These are phyloP conservation scores for Xylaria sp. DNA, from an alignment of 2,329 filamentous ascomycete species.

Conservation along the genomic window DNA sequence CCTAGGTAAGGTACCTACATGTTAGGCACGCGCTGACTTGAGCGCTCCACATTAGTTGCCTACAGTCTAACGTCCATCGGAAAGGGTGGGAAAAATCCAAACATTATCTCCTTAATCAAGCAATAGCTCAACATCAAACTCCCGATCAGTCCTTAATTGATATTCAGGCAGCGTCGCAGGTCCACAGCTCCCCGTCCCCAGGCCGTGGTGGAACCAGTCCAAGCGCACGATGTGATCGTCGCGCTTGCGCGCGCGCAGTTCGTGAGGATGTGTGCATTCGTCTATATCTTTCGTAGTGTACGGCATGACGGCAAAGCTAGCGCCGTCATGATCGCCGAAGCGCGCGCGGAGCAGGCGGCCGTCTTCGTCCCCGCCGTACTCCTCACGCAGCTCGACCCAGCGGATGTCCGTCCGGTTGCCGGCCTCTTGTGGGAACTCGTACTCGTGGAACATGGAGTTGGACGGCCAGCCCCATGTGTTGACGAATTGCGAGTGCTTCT, in stretches of 20 bases:
- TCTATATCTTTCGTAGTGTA: constrained; percentile 62
- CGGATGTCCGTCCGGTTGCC: constrained; percentile 68
- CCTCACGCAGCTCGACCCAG: constrained; percentile 58
- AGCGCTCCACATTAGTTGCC: not conserved
- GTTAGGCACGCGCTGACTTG: not conserved
- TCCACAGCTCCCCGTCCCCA: constrained; percentile 68
- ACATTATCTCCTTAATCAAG: constrained; percentile 45
- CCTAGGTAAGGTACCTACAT: too few relatives aligned
- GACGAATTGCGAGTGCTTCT: constrained; percentile 63
- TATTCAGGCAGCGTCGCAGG: constrained; percentile 59
- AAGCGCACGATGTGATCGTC: constrained; percentile 62
- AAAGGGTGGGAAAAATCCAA: not conserved
- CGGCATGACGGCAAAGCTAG: constrained; percentile 61
- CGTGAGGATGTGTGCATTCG: constrained; percentile 62
- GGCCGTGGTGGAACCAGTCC: constrained; percentile 66
- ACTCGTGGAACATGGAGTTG: constrained; percentile 61
- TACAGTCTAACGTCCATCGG: too few relatives aligned
- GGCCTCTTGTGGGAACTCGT: constrained; percentile 72
- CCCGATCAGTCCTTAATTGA: constrained; percentile 47
- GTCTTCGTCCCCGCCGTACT: constrained; percentile 39
- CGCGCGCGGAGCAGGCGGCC: constrained; percentile 49
- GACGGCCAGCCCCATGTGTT: constrained; percentile 57
- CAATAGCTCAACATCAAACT: constrained; percentile 52
- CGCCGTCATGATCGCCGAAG: constrained; percentile 53
- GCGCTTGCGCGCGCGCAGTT: constrained; percentile 56